Conservation (phyloP, 129 eudicot species). For the Chrysanthemum seticuspe region DNA sequence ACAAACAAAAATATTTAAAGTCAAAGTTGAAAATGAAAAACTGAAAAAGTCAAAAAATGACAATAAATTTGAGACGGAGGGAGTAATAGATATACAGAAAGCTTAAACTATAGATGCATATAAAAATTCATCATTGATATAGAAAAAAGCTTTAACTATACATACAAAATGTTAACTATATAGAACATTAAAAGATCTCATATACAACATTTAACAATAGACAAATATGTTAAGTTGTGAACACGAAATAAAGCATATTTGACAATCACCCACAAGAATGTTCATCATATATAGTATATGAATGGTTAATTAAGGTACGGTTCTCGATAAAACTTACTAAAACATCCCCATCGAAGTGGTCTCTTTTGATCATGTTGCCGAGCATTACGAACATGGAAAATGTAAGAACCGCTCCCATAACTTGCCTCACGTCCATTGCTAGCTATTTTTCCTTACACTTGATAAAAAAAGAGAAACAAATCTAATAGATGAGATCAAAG, state of each 20-base stretch:
- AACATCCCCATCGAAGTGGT: slow-evolving; percentile 43
- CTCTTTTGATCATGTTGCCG: slow-evolving; percentile 59
- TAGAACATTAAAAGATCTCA: background rate
- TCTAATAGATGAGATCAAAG: slow-evolving; percentile 18
- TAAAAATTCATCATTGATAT: background rate
- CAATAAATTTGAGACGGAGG: too few species aligned
- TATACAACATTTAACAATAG: background rate
- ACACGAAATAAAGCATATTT: too few species aligned
- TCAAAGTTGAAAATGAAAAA: too few species aligned
- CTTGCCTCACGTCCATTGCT: slow-evolving; percentile 46
- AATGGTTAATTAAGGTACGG: slow-evolving; percentile 3
- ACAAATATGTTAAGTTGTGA: background rate
- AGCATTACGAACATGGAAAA: slow-evolving; percentile 64
- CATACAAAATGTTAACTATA: background rate
- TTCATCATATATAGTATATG: background rate
- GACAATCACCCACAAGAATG: background rate
- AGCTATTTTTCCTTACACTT: slow-evolving; percentile 5
- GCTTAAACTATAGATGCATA: too few species aligned
- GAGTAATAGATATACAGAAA: background rate
- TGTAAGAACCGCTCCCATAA: slow-evolving; percentile 62
- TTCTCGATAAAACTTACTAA: slow-evolving; percentile 22
- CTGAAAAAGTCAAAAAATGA: too few species aligned
- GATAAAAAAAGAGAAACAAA: slow-evolving; percentile 20
- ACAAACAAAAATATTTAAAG: too few species aligned
- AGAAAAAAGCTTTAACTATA: background rate